Evolutionary conservation across 2,329 filamentous ascomycete species (phyloP), one percentile per base, ranked within the genome.

Genomic region (Botrytis aclada): DNA sequence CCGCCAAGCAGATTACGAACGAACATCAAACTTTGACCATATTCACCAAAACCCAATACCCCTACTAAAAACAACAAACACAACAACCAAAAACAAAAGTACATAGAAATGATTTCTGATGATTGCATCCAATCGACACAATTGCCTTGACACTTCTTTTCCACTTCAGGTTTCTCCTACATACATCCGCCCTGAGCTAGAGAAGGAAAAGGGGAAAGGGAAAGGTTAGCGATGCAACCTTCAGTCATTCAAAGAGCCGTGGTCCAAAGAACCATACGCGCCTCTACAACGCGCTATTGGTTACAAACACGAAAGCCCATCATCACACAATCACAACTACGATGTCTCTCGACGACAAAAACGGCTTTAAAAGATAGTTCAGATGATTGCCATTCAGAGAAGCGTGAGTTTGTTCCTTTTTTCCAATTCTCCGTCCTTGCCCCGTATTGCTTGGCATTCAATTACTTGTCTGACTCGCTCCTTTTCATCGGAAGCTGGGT

Each of bases 201-300:
- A 22, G n/a, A 32, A 37, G 25, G 34, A 62, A 62, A 39, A 62
- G 60, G 60, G 29, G 64, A 4, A 39, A 37, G 3, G 29, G 14
- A n/a, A 20, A n/a, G 20, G 9, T 60, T 58, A 61, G 67, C 63
- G 39, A 72, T 72, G 70, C 63, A 69, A 69, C 70, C 69, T 58
- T 29, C 63, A 60, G 32, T 43, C 25, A n/a, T 63, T 64, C 58
- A 32, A 54, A 25, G 25, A 58, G 43, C 54, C 43, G 41, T 63
- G 29, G 41, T 32, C 41, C 45, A 37, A 51, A 70, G 51, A 61
- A 54, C 32, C 37, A 45, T 61, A 39, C 70, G 63, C 51, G 51
- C 47, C 60, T 51, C 51, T 25, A 64, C 69, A 39, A 67, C 47
- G 47, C 65, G 71, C 65, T 14, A 58, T 72, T 70, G 71, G 71